phyloP scores from a whole-genome alignment of 2,329 filamentous ascomycete species.

The Penicillium griseofulvum region DNA sequence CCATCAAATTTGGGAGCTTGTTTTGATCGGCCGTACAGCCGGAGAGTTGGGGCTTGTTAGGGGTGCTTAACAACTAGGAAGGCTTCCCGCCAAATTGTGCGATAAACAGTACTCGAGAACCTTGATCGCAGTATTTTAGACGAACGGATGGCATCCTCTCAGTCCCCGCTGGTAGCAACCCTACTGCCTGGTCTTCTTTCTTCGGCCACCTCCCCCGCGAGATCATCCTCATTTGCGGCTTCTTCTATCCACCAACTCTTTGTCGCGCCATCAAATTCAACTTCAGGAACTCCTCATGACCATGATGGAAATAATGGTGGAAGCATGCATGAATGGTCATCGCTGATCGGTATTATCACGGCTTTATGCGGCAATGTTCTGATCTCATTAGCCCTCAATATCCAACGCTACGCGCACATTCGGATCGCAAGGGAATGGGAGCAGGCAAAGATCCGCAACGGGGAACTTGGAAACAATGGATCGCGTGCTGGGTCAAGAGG shows the following conservation, averaged over 20 bases:
- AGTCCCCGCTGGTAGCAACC: slow-evolving; percentile 28
- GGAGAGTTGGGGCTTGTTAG: slow-evolving; percentile 10
- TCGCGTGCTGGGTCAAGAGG: slow-evolving; percentile 11
- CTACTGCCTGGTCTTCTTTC: slow-evolving; percentile 29
- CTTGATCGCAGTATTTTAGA: neutral
- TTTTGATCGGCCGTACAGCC: slow-evolving; percentile 8
- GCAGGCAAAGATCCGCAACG: slow-evolving; percentile 57
- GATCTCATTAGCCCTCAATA: slow-evolving; percentile 93
- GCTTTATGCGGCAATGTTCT: slow-evolving; percentile 90
- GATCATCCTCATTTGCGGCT: slow-evolving; percentile 11
- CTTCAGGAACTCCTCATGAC: slow-evolving; percentile 16
- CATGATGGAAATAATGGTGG: slow-evolving; percentile 22
- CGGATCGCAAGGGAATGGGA: slow-evolving; percentile 70
- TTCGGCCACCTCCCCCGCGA: slow-evolving; percentile 24
- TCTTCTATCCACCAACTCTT: slow-evolving; percentile 18
- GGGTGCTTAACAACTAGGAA: neutral
- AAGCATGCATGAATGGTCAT: slow-evolving; percentile 65
- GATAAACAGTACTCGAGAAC: neutral
- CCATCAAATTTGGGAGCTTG: slow-evolving; percentile 4
- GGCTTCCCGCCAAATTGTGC: neutral
- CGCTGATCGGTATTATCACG: slow-evolving; percentile 88
- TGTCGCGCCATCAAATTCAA: slow-evolving; percentile 12
- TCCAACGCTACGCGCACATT: slow-evolving; percentile 93
- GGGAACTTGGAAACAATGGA: slow-evolving; percentile 35
- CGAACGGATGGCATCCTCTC: slow-evolving; percentile 26